Base-by-base conservation (phyloP, 2,329 filamentous ascomycete species). In the Penicillium rolfsii region DNA sequence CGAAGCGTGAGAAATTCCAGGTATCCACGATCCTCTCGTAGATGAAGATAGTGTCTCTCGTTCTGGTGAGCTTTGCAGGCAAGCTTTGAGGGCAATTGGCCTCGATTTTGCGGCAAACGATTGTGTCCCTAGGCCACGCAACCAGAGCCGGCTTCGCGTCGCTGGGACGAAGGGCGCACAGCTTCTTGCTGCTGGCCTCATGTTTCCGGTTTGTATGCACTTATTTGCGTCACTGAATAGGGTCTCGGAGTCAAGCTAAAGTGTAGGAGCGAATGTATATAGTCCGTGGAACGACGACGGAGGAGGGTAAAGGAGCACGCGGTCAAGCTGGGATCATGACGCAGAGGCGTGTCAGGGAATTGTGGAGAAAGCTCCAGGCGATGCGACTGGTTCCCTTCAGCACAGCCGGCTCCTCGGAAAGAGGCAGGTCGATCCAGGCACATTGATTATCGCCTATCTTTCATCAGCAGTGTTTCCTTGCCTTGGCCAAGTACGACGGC, bases 291-390 rank as follows among this genome's bases (percentile, higher is more conserved):
- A 12, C 38, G 26, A n/a, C 30, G 14, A 28, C 16, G 36, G n/a
- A 52, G 38, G 11, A 9, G n/a, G 52, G 35, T 43, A 48, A 53
- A 14, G 49, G n/a, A 38, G 19, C 22, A n/a, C 12, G 26, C 46
- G 52, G 33, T 59, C 56, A 64, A 56, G 9, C 43, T 5, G 36
- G 33, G 53, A 52, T 26, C 63, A 65, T 65, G 61, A 65, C 63
- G 63, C 62, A 61, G 35, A 50, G 61, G 55, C 52, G 61, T 61
- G 55, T 45, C 12, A 8, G 19, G 26, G 12, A 38, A 30, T 55
- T 48, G 50, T 57, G 40, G 28, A 30, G 43, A 55, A 35, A 8
- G 12, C 30, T 26, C 6, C 41, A 50, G 14, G 22, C 48, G 12
- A 54, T 45, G 52, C 36, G 11, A 41, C 50, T 50, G 26, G 22